Evolutionary conservation across 805 yeast genomes (phyloP).

Genomic region (Danielia reshetovae): DNA sequence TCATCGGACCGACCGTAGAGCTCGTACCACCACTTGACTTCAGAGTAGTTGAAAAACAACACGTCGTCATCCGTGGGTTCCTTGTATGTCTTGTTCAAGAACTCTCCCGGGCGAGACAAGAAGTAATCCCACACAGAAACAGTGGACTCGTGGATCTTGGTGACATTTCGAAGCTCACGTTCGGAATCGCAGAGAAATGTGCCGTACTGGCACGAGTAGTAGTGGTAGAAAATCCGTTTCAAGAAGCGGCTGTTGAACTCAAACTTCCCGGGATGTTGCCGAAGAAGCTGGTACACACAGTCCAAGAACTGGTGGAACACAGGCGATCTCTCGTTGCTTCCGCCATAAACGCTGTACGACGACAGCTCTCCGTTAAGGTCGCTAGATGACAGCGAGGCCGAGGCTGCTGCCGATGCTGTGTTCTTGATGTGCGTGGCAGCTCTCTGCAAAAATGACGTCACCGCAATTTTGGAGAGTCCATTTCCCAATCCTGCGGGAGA

Average conservation of each 20-base stretch:
- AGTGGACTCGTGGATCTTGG: constrained; percentile 45
- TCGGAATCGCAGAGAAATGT: constrained; percentile 80
- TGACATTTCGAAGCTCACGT: constrained; percentile 42
- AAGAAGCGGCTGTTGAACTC: constrained; percentile 88
- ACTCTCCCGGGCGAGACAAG: constrained; percentile 67
- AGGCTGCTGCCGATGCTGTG: constrained; percentile 29
- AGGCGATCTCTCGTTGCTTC: constrained; percentile 58
- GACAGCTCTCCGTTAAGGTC: constrained; percentile 22
- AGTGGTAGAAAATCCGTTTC: constrained; percentile 79
- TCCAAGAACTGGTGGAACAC: constrained; percentile 93
- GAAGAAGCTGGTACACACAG: constrained; percentile 72
- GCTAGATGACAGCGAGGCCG: constrained; percentile 10
- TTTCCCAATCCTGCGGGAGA: background rate
- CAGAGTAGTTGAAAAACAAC: constrained; percentile 57
- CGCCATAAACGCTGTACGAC: constrained; percentile 29
- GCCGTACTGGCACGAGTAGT: constrained; percentile 93
- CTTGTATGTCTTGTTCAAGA: constrained; percentile 49
- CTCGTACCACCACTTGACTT: constrained; percentile 87
- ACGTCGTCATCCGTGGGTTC: constrained; percentile 28
- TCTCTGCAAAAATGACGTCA: constrained; percentile 32
- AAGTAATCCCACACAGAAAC: constrained; percentile 94
- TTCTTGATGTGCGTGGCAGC: constrained; percentile 41
- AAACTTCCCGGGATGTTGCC: constrained; percentile 68
- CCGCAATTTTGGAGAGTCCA: constrained; percentile 20
- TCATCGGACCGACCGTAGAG: constrained; percentile 72